Conservation (phyloP, 129 eudicot species). For the Erigeron canadensis region DNA sequence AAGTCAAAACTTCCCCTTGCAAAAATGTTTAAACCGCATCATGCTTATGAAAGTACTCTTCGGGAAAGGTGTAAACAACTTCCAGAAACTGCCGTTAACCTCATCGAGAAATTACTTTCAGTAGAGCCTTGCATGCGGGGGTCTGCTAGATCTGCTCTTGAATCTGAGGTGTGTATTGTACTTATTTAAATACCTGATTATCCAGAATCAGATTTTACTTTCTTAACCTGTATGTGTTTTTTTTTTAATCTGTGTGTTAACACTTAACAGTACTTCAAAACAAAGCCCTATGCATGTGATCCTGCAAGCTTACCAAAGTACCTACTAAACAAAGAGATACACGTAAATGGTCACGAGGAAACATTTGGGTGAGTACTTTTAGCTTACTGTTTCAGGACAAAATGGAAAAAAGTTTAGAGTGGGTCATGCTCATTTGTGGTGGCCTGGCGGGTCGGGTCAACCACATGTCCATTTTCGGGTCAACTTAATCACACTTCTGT, state of each 20-base stretch:
- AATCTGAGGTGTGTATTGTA: conserved; percentile 48
- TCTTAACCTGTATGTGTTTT: conserved; percentile 6
- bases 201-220: not conserved
- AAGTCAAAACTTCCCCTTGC: conserved; percentile 75
- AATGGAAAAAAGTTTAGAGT: not conserved
- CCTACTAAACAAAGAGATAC: conserved; percentile 80
- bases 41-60: conserved; percentile 64
- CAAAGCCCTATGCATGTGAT: conserved; percentile 76
- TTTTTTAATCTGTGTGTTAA: not conserved
- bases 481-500: too few species aligned
- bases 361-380: conserved; percentile 45
- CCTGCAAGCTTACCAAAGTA: conserved; percentile 77
- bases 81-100: conserved; percentile 61
- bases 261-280: conserved; percentile 60
- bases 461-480: too few species aligned
- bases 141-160: conserved; percentile 67
- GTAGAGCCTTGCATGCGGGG: conserved; percentile 73
- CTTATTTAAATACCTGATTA: not conserved
- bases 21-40: conserved; percentile 76
- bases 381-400: not conserved
- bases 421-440: not conserved
- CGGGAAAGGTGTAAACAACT: conserved; percentile 69
- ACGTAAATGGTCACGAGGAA: conserved; percentile 62
- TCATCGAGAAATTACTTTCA: conserved; percentile 66
- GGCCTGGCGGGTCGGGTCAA: not conserved